Evolutionary conservation across 768 basidiomycete species (phyloP).

Genomic region (Lactarius indigo): DNA sequence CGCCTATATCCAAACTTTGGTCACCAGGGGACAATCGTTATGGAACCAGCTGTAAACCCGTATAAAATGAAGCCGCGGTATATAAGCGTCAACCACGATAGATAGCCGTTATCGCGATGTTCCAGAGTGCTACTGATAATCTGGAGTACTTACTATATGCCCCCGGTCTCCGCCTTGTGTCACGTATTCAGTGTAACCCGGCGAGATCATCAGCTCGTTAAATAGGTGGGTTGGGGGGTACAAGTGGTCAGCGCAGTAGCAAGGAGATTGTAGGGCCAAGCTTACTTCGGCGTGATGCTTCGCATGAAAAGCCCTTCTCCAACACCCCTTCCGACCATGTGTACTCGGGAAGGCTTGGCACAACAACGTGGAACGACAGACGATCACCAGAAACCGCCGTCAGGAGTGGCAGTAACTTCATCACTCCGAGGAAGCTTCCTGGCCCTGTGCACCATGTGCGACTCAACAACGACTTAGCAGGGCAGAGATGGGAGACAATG

Average conservation of each 20-base stretch:
- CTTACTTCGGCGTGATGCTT: conserved; percentile 30
- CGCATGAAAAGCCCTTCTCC: conserved; percentile 29
- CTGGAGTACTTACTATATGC: no score
- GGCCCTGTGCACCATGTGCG: conserved; percentile 13
- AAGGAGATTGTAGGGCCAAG: neutral
- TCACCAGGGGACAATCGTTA: no score
- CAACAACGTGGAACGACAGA: conserved; percentile 33
- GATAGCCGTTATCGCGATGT: neutral
- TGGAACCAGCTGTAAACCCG: no score
- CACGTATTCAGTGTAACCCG: conserved; percentile 35
- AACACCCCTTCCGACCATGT: conserved; percentile 29
- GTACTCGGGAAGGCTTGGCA: conserved; percentile 30
- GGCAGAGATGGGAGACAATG: conserved; percentile 10
- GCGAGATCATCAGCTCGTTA: conserved; percentile 33
- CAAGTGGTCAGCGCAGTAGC: neutral
- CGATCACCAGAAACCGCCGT: conserved; percentile 22
- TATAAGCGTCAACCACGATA: conserved; percentile 30
- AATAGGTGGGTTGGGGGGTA: conserved; percentile 19
- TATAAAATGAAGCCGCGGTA: conserved; percentile 28
- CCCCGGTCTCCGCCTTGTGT: no score
- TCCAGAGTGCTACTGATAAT: neutral
- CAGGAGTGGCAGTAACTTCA: conserved; percentile 30
- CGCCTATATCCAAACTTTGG: no score
- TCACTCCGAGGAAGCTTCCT: conserved; percentile 20
- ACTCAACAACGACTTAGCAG: neutral